Evolutionary conservation across 2,329 filamentous ascomycete species (phyloP).

Genomic region (Pleoardoris graminearum): DNA sequence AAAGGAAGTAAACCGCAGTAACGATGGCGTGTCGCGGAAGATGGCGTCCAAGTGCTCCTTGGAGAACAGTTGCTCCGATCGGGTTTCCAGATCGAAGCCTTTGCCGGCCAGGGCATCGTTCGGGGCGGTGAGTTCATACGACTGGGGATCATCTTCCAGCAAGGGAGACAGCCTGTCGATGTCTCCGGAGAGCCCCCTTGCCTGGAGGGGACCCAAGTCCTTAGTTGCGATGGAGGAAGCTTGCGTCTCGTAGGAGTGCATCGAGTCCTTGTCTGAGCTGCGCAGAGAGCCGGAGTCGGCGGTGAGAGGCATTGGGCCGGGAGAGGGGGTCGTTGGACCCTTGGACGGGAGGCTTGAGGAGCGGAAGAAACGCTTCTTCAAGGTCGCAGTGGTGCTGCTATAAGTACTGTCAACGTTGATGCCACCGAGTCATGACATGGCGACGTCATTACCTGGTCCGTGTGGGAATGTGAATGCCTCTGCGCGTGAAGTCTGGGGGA

Average conservation of each 20-base stretch:
- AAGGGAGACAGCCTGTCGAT: conserved; percentile 52
- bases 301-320: conserved; percentile 18
- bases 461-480: conserved; percentile 43
- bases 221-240: conserved; percentile 39
- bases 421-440: neutral
- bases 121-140: conserved; percentile 58
- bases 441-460: conserved; percentile 39
- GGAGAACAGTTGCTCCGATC: conserved; percentile 68
- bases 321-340: too few relatives aligned
- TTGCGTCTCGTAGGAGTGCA: conserved; percentile 41
- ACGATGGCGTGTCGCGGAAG: conserved; percentile 64
- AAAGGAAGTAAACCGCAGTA: conserved; percentile 70
- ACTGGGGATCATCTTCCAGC: conserved; percentile 57
- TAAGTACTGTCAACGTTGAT: neutral
- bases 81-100: conserved; percentile 63
- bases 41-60: conserved; percentile 66
- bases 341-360: conserved; percentile 17
- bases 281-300: conserved; percentile 17
- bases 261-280: conserved; percentile 41
- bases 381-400: conserved; percentile 26
- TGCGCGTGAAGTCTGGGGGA: conserved; percentile 41
- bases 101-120: conserved; percentile 29
- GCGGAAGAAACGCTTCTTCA: conserved; percentile 17
- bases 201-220: conserved; percentile 49
- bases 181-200: conserved; percentile 47